Conservation (phyloP, 148 eudicot species). For the Cornus controversa region DNA sequence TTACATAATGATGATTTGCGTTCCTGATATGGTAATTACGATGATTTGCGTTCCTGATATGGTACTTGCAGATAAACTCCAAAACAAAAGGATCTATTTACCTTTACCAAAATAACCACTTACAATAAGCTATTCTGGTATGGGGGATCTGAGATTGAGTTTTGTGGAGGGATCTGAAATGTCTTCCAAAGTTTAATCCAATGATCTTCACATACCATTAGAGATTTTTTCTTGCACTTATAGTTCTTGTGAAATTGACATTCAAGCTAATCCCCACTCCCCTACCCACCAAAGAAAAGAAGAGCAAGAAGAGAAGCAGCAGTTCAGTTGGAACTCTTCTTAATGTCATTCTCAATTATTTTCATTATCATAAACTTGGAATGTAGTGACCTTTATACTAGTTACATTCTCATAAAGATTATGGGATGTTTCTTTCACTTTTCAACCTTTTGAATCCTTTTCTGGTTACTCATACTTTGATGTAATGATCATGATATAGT, state of each 20-base stretch:
- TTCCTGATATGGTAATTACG: not conserved
- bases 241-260: not conserved
- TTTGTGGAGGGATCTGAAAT: not conserved
- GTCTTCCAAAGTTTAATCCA: constrained; percentile 11
- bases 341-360: not conserved
- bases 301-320: too few relatives aligned
- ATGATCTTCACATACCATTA: not conserved
- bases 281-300: too few relatives aligned
- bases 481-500: not conserved
- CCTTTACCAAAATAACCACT: not conserved
- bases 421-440: not conserved
- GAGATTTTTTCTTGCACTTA: not conserved
- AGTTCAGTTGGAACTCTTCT: not conserved
- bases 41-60: not conserved
- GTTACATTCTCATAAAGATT: not conserved
- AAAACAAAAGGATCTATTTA: not conserved
- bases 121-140: not conserved
- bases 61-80: not conserved
- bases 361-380: not conserved
- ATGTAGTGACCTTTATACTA: not conserved
- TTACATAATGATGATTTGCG: not conserved
- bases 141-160: not conserved
- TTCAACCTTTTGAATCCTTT: not conserved
- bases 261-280: not conserved
- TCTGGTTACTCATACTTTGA: not conserved